Evolutionary conservation across 306 rosid species (phyloP).

Genomic region (Cyamopsis tetragonoloba): DNA sequence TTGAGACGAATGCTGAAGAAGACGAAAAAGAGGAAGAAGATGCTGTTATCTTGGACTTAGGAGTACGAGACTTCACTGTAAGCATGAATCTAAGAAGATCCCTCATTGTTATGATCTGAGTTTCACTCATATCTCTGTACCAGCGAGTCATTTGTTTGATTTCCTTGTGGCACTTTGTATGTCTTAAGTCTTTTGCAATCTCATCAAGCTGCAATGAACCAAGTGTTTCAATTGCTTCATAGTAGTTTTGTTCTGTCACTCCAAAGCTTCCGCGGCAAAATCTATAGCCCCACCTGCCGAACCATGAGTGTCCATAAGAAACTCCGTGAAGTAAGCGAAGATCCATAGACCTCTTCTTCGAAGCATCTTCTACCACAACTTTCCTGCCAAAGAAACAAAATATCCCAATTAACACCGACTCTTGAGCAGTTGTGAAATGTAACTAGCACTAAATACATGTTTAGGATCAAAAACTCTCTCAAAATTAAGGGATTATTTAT

Average conservation of each 20-base stretch:
- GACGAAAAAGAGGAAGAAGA: conserved; percentile 3
- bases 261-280: conserved; percentile 81
- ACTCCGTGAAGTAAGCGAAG: conserved; percentile 86
- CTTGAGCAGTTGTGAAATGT: not conserved
- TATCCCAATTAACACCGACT: not conserved
- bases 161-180: conserved; percentile 32
- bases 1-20: conserved; percentile 23
- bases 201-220: conserved; percentile 58
- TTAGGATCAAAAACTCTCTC: too few relatives aligned
- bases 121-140: conserved; percentile 79
- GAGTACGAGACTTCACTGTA: conserved; percentile 56
- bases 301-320: conserved; percentile 88
- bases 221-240: conserved; percentile 51
- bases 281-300: conserved; percentile 84
- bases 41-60: conserved; percentile 31
- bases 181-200: conserved; percentile 36
- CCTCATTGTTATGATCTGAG: conserved; percentile 53
- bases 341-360: conserved; percentile 74
- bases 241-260: conserved; percentile 46
- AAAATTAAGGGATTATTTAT: too few relatives aligned
- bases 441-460: too few relatives aligned
- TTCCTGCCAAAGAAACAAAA: conserved; percentile 43
- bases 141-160: conserved; percentile 61
- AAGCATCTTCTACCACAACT: conserved; percentile 63
- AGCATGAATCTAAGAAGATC: conserved; percentile 86